Evolutionary conservation across 1,139 yeast species (phyloP).

Genomic region (Keqinozyma sinolaborantium): DNA sequence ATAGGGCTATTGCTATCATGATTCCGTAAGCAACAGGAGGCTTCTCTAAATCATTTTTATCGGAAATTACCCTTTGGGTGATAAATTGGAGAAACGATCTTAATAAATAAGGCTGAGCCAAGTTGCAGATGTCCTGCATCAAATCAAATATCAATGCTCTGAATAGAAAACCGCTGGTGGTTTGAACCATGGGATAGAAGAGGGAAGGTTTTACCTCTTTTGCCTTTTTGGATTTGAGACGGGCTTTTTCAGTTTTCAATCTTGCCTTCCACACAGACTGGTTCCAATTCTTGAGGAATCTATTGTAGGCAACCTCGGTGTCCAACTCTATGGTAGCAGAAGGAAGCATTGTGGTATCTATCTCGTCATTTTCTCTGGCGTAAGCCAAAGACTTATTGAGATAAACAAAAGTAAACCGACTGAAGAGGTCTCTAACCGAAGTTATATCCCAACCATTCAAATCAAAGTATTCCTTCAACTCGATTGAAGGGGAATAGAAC

Average conservation of each 20-base stretch:
- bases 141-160: constrained; percentile 14
- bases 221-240: constrained; percentile 7
- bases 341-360: constrained; percentile 22
- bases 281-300: constrained; percentile 21
- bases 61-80: constrained; percentile 6
- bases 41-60: neutral
- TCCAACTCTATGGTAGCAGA: constrained; percentile 16
- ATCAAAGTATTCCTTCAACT: constrained; percentile 35
- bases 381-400: constrained; percentile 17
- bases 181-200: constrained; percentile 5
- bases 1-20: constrained; percentile 25
- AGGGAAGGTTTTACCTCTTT: constrained; percentile 22
- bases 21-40: constrained; percentile 30
- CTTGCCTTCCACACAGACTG: constrained; percentile 13
- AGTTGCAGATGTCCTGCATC: constrained; percentile 17
- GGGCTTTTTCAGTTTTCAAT: too few relatives aligned
- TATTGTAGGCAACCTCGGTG: constrained; percentile 16
- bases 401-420: constrained; percentile 20
- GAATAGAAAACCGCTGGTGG: constrained; percentile 5
- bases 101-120: constrained; percentile 29
- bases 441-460: constrained; percentile 28
- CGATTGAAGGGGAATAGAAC: constrained; percentile 43
- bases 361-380: constrained; percentile 17
- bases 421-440: constrained; percentile 20
- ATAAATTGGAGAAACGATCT: constrained; percentile 27